A percentile compares a stretch with the other conserved stretches of the same genome.
Conservation (phyloP, 208 protist genomes). For the Crithidia acanthocephali region DNA sequence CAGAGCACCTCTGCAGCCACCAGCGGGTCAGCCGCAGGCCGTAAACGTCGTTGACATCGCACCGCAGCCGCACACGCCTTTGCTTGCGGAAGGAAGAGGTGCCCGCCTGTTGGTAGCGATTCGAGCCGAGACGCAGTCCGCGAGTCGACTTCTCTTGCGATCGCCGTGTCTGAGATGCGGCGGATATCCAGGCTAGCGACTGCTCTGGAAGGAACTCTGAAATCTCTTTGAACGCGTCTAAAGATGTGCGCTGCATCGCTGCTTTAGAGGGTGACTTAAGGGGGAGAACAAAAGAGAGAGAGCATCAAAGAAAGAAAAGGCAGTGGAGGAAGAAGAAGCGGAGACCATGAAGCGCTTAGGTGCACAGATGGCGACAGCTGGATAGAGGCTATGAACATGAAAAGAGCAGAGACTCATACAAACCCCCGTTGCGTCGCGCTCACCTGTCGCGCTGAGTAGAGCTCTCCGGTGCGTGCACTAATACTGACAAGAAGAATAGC, state of each 20-base stretch:
- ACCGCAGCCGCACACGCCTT: slow-evolving; percentile 11
- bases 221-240: slow-evolving; percentile 7
- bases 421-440: no score
- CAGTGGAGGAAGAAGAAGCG: neutral
- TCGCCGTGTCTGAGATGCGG: slow-evolving; percentile 10
- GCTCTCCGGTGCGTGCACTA: no score
- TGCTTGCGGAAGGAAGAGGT: neutral
- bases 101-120: slow-evolving; percentile 2
- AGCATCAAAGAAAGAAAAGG: neutral
- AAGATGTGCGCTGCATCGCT: neutral
- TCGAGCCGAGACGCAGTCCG: slow-evolving; percentile 19
- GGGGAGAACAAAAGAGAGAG: neutral
- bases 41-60: slow-evolving; percentile 18
- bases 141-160: slow-evolving; percentile 14
- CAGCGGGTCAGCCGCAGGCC: slow-evolving; percentile 23
- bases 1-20: slow-evolving; percentile 33
- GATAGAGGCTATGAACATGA: no score
- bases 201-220: slow-evolving; percentile 17
- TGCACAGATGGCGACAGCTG: neutral
- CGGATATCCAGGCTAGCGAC: slow-evolving; percentile 7
- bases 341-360: neutral
- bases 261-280: neutral
- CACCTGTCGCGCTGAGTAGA: no score
- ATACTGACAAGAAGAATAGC: no score
- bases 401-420: no score